Conservation (phyloP, 768 basidiomycete species). For the Boletus bicolor region DNA sequence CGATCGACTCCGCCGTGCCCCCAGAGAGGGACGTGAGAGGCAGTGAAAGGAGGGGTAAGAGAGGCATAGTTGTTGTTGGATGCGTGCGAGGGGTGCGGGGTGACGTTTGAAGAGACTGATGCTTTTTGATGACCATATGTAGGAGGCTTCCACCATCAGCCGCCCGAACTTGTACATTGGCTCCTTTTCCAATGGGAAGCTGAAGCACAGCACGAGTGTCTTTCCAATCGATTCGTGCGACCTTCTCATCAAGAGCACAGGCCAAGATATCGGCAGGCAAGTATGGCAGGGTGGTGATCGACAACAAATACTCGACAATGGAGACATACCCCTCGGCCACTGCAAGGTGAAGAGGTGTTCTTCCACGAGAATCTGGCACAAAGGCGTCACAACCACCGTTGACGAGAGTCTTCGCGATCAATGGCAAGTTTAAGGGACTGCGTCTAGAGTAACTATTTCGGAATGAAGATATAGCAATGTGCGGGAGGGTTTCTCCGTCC, state of each 20-base stretch:
- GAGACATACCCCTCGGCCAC: neutral
- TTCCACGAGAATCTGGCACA: neutral
- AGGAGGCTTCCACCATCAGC: neutral
- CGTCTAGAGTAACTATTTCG: too few relatives aligned
- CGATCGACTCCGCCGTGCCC: too few relatives aligned
- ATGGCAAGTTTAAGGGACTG: accelerated
- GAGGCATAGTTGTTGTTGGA: too few relatives aligned
- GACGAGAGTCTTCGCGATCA: neutral
- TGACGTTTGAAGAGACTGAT: neutral
- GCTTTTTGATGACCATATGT: neutral
- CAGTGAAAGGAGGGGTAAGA: neutral
- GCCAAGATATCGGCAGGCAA: neutral
- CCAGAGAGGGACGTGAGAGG: too few relatives aligned
- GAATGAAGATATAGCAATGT: neutral
- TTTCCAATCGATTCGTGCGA: neutral
- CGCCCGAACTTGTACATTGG: neutral
- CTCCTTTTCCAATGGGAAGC: neutral
- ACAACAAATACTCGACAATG: neutral
- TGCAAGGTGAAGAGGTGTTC: constrained; percentile 5
- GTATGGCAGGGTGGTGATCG: neutral
- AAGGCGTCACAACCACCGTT: neutral
- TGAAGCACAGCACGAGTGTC: neutral
- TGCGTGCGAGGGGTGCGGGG: neutral
- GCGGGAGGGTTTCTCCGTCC: constrained; percentile 1
- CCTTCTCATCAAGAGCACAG: neutral